phyloP scores from a whole-genome alignment of 176 grass and related monocot genomes.

The Oryza meridionalis region DNA sequence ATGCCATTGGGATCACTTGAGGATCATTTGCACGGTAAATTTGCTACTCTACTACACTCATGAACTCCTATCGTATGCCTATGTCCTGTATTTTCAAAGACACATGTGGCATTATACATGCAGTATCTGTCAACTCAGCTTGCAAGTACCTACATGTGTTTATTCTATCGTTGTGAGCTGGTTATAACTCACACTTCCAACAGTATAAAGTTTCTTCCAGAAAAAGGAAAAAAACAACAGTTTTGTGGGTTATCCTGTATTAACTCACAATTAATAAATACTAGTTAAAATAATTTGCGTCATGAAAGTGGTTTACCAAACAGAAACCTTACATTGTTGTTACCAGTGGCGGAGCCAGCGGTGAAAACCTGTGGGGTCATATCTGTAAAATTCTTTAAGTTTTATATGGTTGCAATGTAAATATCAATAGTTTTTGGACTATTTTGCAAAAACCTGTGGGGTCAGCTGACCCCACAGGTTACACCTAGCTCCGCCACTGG shows the following conservation, averaged over 20 bases:
- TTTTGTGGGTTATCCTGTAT: slow-evolving; percentile 10
- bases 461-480: too few relatives aligned
- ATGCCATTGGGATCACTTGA: slow-evolving; percentile 94
- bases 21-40: slow-evolving; percentile 84
- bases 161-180: slow-evolving; percentile 10
- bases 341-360: too few relatives aligned
- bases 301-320: neutral
- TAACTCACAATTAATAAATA: neutral
- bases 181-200: neutral
- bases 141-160: neutral
- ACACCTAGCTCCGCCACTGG: too few relatives aligned
- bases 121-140: slow-evolving; percentile 17
- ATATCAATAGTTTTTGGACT: too few relatives aligned
- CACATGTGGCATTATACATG: neutral
- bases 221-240: neutral
- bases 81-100: slow-evolving; percentile 39
- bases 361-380: too few relatives aligned
- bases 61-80: slow-evolving; percentile 25
- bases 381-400: too few relatives aligned
- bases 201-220: neutral
- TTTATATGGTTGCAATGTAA: too few relatives aligned
- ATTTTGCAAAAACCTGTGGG: too few relatives aligned
- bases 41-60: slow-evolving; percentile 30
- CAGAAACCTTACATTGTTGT: too few relatives aligned
- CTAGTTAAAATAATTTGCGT: neutral